These are phyloP conservation scores for Purshia tridentata DNA, from an alignment of 306 rosid genomes.

Conservation along the genomic window DNA sequence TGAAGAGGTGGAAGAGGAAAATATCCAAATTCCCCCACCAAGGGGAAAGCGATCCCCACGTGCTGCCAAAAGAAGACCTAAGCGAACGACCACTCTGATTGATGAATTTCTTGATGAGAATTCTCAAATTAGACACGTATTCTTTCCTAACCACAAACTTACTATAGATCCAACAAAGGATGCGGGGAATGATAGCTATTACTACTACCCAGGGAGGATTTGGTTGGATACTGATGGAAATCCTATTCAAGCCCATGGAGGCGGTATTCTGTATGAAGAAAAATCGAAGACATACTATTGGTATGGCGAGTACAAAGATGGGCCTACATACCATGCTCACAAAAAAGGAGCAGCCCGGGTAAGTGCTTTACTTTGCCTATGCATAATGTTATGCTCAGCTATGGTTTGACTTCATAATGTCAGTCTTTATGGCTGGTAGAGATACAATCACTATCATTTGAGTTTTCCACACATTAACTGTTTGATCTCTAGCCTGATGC, in stretches of 20 bases:
- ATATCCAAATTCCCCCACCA: conserved; percentile 82
- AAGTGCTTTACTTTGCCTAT: conserved; percentile 30
- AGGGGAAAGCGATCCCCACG: conserved; percentile 87
- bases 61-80: conserved; percentile 81
- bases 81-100: conserved; percentile 60
- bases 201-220: conserved; percentile 80
- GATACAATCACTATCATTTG: not conserved
- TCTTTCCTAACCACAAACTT: conserved; percentile 69
- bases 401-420: conserved; percentile 13
- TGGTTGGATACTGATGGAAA: conserved; percentile 93
- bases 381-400: conserved; percentile 15
- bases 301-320: conserved; percentile 98
- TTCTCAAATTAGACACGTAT: conserved; percentile 71
- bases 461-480: not conserved
- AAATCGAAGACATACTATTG: conserved; percentile 78
- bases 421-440: conserved; percentile 17
- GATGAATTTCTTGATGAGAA: conserved; percentile 96
- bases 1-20: conserved; percentile 80
- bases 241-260: conserved; percentile 98
- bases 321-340: conserved; percentile 87
- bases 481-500: not conserved
- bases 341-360: conserved; percentile 92
- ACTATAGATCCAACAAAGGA: conserved; percentile 62
- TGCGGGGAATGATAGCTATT: conserved; percentile 52
- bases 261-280: conserved; percentile 76